A percentile compares a stretch with the other conserved stretches of the same genome.
These are phyloP conservation scores for Akebia trifoliata DNA, from an alignment of 164 flowering plant species.

Conservation along the genomic window DNA sequence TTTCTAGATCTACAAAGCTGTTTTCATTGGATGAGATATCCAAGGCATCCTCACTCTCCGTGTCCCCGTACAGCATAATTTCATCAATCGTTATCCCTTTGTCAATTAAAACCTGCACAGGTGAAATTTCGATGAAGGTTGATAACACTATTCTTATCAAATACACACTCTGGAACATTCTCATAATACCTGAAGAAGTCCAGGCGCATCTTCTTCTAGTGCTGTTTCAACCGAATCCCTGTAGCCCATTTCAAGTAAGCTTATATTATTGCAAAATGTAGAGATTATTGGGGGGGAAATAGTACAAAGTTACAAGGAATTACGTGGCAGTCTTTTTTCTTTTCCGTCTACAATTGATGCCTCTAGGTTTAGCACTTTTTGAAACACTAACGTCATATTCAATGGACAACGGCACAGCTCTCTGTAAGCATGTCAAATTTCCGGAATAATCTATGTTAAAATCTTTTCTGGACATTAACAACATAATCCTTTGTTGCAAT, in stretches of 20 bases:
- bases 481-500: slow-evolving; percentile 48
- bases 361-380: slow-evolving; percentile 27
- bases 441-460: slow-evolving; percentile 11
- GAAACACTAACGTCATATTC: slow-evolving; percentile 13
- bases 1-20: slow-evolving; percentile 73
- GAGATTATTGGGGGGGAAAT: too few relatives aligned
- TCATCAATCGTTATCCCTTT: slow-evolving; percentile 70
- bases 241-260: slow-evolving; percentile 17
- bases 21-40: slow-evolving; percentile 46
- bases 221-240: slow-evolving; percentile 80
- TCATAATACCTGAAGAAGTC: slow-evolving; percentile 65
- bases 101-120: slow-evolving; percentile 55
- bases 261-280: neutral
- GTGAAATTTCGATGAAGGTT: slow-evolving; percentile 1
- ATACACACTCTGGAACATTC: neutral
- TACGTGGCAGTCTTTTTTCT: slow-evolving; percentile 78
- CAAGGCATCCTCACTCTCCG: slow-evolving; percentile 40
- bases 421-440: slow-evolving; percentile 14
- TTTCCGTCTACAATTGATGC: slow-evolving; percentile 35
- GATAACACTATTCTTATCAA: neutral
- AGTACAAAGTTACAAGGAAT: slow-evolving; percentile 2
- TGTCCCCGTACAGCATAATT: slow-evolving; percentile 72
- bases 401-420: slow-evolving; percentile 15
- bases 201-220: slow-evolving; percentile 96
- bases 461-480: slow-evolving; percentile 23